Evolutionary conservation across 495 filamentous ascomycete species (phyloP), one percentile per base, ranked within the genome.

Genomic region (Cercophora scortea): DNA sequence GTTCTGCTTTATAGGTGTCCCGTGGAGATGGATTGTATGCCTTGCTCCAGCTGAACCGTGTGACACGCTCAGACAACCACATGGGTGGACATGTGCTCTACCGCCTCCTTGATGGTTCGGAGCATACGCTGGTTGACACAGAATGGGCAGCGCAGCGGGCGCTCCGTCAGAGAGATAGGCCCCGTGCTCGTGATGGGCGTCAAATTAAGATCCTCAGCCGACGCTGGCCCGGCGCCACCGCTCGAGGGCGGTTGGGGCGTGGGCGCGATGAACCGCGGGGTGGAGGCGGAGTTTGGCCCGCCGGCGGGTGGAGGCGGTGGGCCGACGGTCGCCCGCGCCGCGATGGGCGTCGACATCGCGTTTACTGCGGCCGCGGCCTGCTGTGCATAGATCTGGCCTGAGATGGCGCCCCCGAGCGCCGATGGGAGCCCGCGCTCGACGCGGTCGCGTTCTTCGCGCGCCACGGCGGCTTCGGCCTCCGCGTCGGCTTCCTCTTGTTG

Each of bases 11-110:
- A 25, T 25, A 5, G 5, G 25, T 25, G 5, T 25, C 25, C 5
- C 25, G 5, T 25, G 25, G 25, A 25, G 25, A 25, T 25, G 25
- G 25, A 25, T 25, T 2, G 25, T 25, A 2, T 25, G 2, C 5
- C 5, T 5, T 25, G 25, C 25, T 2, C 25, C 25, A 25, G 25
- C 25, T 25, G 25, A 25, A 25, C 2, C 5, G 25, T 25, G 25
- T n/a, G n/a, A n/a, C n/a, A 25, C 25, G 25, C 25, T 61, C 44
- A 79, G 41, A 81, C 76, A 45, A 79, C 69, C 12, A 81, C 78
- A 49, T 81, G 78, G 33, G 75, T 80, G 43, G 72, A 76, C 76
- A 81, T 73, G 53, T 81, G 78, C 63, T 81, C 77, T 2, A 81
- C 78, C 11, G 78, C 77, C 61, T 80, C 78, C 63, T 80, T 79